A percentile compares a stretch with the other conserved stretches of the same genome.
phyloP scores from a whole-genome alignment of 192 early-diverging fungal genomes.

The Backusella macrospora region DNA sequence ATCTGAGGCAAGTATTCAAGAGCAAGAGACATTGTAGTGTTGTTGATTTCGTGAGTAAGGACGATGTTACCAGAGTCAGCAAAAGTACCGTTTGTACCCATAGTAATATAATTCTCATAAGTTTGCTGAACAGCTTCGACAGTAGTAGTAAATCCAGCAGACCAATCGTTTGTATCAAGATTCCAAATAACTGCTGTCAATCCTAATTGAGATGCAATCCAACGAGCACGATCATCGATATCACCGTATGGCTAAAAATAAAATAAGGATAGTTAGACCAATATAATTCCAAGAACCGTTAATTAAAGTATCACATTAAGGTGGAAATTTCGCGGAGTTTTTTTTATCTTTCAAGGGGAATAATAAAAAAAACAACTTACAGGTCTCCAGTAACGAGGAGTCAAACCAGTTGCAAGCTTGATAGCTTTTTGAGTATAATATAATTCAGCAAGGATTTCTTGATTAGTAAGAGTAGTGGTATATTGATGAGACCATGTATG shows the following conservation, averaged over 20 bases:
- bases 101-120: slow-evolving; percentile 25
- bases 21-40: slow-evolving; percentile 42
- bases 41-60: slow-evolving; percentile 44
- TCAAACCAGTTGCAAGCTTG: slow-evolving; percentile 37
- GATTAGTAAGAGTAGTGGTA: slow-evolving; percentile 46
- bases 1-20: slow-evolving; percentile 42
- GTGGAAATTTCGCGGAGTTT: background rate
- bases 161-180: slow-evolving; percentile 38
- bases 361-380: slow-evolving; percentile 13
- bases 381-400: slow-evolving; percentile 40
- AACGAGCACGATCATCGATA: slow-evolving; percentile 58
- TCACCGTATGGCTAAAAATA: slow-evolving; percentile 48
- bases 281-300: slow-evolving; percentile 5
- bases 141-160: slow-evolving; percentile 17
- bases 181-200: slow-evolving; percentile 41
- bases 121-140: slow-evolving; percentile 23
- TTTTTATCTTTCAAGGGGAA: background rate
- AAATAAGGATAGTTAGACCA: background rate
- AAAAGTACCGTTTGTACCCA: slow-evolving; percentile 37
- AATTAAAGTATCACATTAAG: background rate
- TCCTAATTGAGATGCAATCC: slow-evolving; percentile 48
- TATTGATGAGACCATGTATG: slow-evolving; percentile 63
- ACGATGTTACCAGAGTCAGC: slow-evolving; percentile 38
- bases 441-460: slow-evolving; percentile 56
- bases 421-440: slow-evolving; percentile 51